Conservation (phyloP, 768 basidiomycete species). For the Terana coerulea region DNA sequence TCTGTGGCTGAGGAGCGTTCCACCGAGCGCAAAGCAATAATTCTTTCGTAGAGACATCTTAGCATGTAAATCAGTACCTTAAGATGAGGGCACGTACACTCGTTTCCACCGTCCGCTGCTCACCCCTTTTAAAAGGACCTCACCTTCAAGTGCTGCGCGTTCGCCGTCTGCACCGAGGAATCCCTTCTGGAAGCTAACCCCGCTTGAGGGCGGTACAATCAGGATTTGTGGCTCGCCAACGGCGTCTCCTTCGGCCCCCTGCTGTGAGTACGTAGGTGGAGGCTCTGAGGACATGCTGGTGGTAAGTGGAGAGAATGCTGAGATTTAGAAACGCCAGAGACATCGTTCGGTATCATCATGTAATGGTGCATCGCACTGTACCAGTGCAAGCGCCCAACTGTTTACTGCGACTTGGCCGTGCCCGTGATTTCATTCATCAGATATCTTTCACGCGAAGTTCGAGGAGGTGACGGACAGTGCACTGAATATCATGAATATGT, state of each 20-base stretch:
- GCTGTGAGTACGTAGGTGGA: constrained; percentile 24
- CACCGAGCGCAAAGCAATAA: constrained; percentile 60
- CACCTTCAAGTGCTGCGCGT: constrained; percentile 80
- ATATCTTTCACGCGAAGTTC: no score
- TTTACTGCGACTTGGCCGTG: no score
- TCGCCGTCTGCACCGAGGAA: constrained; percentile 83
- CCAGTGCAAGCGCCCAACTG: constrained; percentile 5
- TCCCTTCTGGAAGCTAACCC: constrained; percentile 81
- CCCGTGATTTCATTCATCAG: no score
- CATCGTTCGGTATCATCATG: constrained; percentile 3
- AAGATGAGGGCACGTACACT: constrained; percentile 52
- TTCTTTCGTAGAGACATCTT: constrained; percentile 36
- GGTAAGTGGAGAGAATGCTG: neutral
- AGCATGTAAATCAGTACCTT: constrained; percentile 1
- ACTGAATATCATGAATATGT: no score
- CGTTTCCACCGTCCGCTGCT: constrained; percentile 57
- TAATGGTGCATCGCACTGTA: neutral
- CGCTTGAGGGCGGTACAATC: constrained; percentile 66
- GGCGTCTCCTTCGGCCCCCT: constrained; percentile 13
- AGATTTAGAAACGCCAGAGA: neutral
- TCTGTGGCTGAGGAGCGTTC: constrained; percentile 59
- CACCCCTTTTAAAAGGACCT: constrained; percentile 78
- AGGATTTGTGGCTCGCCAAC: constrained; percentile 55
- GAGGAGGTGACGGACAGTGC: no score
- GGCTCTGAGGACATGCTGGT: constrained; percentile 22